Percentiles rank a stretch among this genome's conserved stretches.
phyloP scores from a whole-genome alignment of 768 basidiomycete genomes.

The Russula vinacea region DNA sequence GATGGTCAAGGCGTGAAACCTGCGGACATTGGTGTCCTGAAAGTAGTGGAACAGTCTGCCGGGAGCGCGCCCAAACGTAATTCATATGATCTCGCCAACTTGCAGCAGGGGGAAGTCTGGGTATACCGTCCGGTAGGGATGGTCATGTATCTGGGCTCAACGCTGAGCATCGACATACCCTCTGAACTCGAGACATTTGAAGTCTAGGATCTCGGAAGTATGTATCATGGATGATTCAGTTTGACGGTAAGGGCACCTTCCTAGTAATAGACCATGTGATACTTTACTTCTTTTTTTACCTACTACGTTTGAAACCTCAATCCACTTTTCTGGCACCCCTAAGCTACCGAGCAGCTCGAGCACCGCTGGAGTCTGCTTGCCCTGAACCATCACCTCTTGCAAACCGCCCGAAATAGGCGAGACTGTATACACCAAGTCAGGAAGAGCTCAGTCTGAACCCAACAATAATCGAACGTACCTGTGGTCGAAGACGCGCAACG shows the following conservation, averaged over 20 bases:
- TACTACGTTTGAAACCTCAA: slow-evolving; percentile 49
- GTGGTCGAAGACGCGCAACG: slow-evolving; percentile 78
- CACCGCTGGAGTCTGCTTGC: slow-evolving; percentile 69
- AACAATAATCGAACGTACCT: slow-evolving; percentile 42
- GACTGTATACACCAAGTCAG: slow-evolving; percentile 41
- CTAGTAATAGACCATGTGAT: too few species aligned
- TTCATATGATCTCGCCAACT: slow-evolving; percentile 44
- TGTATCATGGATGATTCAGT: not conserved
- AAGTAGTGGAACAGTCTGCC: slow-evolving; percentile 54
- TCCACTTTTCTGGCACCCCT: slow-evolving; percentile 83
- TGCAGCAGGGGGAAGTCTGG: slow-evolving; percentile 55
- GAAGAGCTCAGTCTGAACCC: not conserved
- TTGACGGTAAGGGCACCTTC: too few species aligned
- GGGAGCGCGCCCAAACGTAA: slow-evolving; percentile 41
- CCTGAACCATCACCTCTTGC: slow-evolving; percentile 79
- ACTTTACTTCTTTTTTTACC: slow-evolving; percentile 1
- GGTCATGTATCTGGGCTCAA: slow-evolving; percentile 36
- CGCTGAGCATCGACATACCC: slow-evolving; percentile 27
- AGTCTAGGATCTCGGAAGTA: not conserved
- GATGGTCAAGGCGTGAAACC: slow-evolving; percentile 42
- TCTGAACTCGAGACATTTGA: slow-evolving; percentile 12
- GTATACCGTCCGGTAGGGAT: slow-evolving; percentile 53
- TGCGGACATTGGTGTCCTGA: slow-evolving; percentile 43
- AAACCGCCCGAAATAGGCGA: slow-evolving; percentile 56
- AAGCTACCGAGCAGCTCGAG: slow-evolving; percentile 60